Percentiles rank a stretch among this genome's conserved stretches.
Evolutionary conservation across 768 basidiomycete species (phyloP).

Genomic region (Tylopilus rubrobrunneus): DNA sequence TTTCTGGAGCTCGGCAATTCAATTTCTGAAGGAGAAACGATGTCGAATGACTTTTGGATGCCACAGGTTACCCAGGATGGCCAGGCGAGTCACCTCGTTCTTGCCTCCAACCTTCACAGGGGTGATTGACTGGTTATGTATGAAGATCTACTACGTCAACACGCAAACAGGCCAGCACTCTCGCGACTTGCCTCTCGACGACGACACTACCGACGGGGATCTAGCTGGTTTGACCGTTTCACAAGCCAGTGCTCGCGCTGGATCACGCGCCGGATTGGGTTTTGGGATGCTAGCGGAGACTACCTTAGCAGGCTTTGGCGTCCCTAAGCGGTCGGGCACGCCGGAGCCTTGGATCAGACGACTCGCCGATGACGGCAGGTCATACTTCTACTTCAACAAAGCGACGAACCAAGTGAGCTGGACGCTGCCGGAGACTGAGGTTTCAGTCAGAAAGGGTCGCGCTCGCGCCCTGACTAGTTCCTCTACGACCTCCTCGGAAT

Average conservation of each 20-base stretch:
- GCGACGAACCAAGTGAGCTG: slow-evolving; percentile 63
- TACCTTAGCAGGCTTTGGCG: slow-evolving; percentile 53
- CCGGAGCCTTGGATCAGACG: slow-evolving; percentile 83
- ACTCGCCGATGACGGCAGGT: slow-evolving; percentile 77
- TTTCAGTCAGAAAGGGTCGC: slow-evolving; percentile 28
- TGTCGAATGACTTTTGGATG: slow-evolving; percentile 83
- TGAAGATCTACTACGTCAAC: slow-evolving; percentile 92
- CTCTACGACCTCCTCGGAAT: slow-evolving; percentile 32
- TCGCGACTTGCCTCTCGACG: slow-evolving; percentile 78
- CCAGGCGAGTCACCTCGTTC: slow-evolving; percentile 53
- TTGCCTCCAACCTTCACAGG: background rate
- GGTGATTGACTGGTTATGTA: background rate
- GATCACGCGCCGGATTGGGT: slow-evolving; percentile 49
- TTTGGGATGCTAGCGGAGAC: slow-evolving; percentile 37
- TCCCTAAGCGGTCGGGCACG: slow-evolving; percentile 53
- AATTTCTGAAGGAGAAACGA: slow-evolving; percentile 29
- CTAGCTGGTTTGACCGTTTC: slow-evolving; percentile 53
- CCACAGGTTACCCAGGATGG: slow-evolving; percentile 80
- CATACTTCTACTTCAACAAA: slow-evolving; percentile 77
- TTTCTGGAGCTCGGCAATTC: slow-evolving; percentile 31
- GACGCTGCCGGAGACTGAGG: slow-evolving; percentile 54
- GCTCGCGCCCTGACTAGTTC: slow-evolving; percentile 32
- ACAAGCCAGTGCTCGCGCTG: slow-evolving; percentile 53
- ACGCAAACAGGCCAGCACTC: slow-evolving; percentile 81
- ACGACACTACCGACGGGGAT: slow-evolving; percentile 62